Base-by-base conservation (phyloP, 2,329 filamentous ascomycete species). In the Cladosporium austrohemisphaericum region DNA sequence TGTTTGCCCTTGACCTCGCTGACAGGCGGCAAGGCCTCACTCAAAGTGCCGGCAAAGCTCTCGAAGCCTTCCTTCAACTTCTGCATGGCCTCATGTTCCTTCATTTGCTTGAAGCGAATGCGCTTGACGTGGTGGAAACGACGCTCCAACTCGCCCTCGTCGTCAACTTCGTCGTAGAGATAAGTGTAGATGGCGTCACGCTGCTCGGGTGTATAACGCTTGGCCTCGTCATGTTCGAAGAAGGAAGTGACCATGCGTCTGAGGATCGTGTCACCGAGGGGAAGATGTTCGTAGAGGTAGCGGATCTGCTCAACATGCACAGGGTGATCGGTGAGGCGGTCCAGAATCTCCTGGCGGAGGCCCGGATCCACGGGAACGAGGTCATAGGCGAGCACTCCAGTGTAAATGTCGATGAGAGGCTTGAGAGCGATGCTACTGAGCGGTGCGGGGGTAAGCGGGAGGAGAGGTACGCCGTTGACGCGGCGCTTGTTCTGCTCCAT, bases 401-500 rank as follows among this genome's bases (percentile, higher is more conserved):
- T 49, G 43, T 58, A 60, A 13, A 53, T 26, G 16, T 60, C 54
- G 48, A 57, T 29, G 1, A 59, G 49, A 5, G 46, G 25, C 4
- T 22, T 20, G 2, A 59, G 44, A 4, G 31, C 10, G 5, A 51
- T 32, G 7, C 46, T 41, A 5, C 25, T 11, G n/a, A 53, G 37
- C 19, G 33, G 33, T 4, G 26, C 18, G 2, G 53, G 52, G 20
- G 50, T 51, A 14, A 55, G 50, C 26, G 43, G 35, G 5, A 54
- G 35, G 4, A 57, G 44, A 5, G 40, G 26, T 16, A 47, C 28
- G 4, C 50, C 35, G 29, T 50, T 32, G 35, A 51, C 46, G 4
- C 46, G 37, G 18, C 31, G 25, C 26, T 50, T 49, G 52, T 60
- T 60, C 41, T 50, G 45, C 10, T 50, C 31, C 57, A 60, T 58